Evolutionary conservation across 345 rosid species (phyloP), one percentile per base, ranked within the genome.

Genomic region (Diplotaxis tenuifolia): DNA sequence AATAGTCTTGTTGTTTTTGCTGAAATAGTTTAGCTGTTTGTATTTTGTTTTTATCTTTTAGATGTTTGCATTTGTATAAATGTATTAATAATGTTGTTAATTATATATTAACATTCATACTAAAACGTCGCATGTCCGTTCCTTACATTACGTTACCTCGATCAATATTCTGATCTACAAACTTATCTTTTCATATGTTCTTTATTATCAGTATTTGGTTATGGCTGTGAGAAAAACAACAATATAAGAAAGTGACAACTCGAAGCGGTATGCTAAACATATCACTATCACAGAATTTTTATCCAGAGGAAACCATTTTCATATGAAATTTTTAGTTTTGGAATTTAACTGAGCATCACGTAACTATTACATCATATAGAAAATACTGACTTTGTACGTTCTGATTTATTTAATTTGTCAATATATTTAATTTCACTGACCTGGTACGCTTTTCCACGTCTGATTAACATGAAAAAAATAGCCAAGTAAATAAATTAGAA

Each of bases 301-400:
- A 52, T 68, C 68, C n/a, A 61, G 12, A 67, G 28, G 45, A 50
- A 67, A 75, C 56, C 73, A 75, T 49, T 67, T 75, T 40, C n/a
- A 68, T 68, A 40, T 75, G 45, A 52, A 75, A 61, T 20, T 75
- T 61, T 28, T 18, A 23, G 49, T 52, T 28, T 18, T 62, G 50
- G 73, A 60, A 67, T 52, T 38, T 68, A 31, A 0, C 5, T 1
- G 2, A 75, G 78, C 62, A 53, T 53, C 57, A 75, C 79, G 79
- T 75, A 75, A 68, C 79, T n/a, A 16, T 27, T 52, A 21, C 59
- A 65, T 28, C 0, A 40, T 12, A 29, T 14, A 65, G 9, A 38
- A 55, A 20, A n/a, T 9, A 45, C 36, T 32, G 25, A 31, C 40
- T 25, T 14, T 32, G 1, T 15, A 27, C 58, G 4, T 42, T 20